Evolutionary conservation across 2,329 filamentous ascomycete species (phyloP), one percentile per base, ranked within the genome.

Genomic region (Fusarium chuoi): DNA sequence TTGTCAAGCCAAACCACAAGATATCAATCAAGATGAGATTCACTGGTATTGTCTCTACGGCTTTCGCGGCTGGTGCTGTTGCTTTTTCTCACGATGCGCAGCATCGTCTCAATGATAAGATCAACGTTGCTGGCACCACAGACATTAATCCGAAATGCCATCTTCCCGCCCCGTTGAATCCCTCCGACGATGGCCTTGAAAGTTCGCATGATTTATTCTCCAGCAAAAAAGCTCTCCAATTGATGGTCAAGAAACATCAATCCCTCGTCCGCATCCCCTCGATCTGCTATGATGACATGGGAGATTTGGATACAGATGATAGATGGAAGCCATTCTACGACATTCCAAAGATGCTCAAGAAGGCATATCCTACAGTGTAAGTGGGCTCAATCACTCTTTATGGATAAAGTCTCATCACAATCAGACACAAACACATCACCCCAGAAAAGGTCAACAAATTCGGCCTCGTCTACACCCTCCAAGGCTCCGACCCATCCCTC

Each of bases 381-480:
- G 83, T n/a, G n/a, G n/a, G n/a, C n/a, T n/a, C n/a, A n/a, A n/a
- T n/a, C n/a, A n/a, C n/a, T n/a, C n/a, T n/a, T n/a, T n/a, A n/a
- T n/a, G n/a, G n/a, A n/a, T n/a, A n/a, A n/a, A n/a, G n/a, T n/a
- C n/a, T n/a, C n/a, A n/a, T n/a, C n/a, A n/a, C n/a, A n/a, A n/a
- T n/a, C n/a, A n/a, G n/a, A n/a, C 82, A 85, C 71, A 76, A 82
- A 42, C 79, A 81, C 26, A 83, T 84, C 62, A 76, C 73, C 18
- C 75, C 86, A 9, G 87, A 90, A 60, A 87, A 86, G 35, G 83
- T 92, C 67, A 91, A 92, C 78, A 89, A 86, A 0, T 86, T 89
- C 51, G 90, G 89, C 8, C 82, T 92, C 5, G 80, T 92, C 42
- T 91, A 87, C 78, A 91, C 89, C 2, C 83, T 90, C 70, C 76